phyloP scores from a whole-genome alignment of 495 filamentous ascomycete species.

The Penicillium robsamsonii region DNA sequence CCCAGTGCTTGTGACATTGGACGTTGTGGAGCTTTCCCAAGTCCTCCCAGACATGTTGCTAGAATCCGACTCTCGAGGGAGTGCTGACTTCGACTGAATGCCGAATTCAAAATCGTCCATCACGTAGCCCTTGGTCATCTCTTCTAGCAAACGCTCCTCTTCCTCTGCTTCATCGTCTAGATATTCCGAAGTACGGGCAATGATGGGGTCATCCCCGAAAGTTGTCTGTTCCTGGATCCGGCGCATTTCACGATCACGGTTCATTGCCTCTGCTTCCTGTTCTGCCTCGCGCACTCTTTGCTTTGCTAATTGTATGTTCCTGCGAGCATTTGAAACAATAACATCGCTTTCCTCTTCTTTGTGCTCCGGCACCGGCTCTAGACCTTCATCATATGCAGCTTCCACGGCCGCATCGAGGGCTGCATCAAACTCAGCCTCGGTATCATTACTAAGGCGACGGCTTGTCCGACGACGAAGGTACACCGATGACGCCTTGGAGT shows the following conservation, averaged over 20 bases:
- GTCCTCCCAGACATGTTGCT: slow-evolving; percentile 80
- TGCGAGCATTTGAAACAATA: slow-evolving; percentile 57
- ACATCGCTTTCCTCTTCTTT: slow-evolving; percentile 39
- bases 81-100: slow-evolving; percentile 64
- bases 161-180: slow-evolving; percentile 81
- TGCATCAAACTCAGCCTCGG: slow-evolving; percentile 91
- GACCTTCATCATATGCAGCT: slow-evolving; percentile 91
- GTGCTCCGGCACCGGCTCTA: slow-evolving; percentile 63
- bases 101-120: slow-evolving; percentile 87
- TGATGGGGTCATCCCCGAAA: slow-evolving; percentile 27
- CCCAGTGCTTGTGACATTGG: slow-evolving; percentile 71
- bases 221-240: slow-evolving; percentile 34
- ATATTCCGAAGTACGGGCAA: slow-evolving; percentile 43
- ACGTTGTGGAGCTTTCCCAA: slow-evolving; percentile 83
- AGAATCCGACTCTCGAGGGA: slow-evolving; percentile 86
- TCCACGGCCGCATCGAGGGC: slow-evolving; percentile 95
- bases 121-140: slow-evolving; percentile 84
- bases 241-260: slow-evolving; percentile 43
- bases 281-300: slow-evolving; percentile 77
- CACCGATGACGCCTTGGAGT: slow-evolving; percentile 72
- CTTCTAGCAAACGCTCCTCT: slow-evolving; percentile 87
- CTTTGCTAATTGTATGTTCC: slow-evolving; percentile 74
- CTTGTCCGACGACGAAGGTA: slow-evolving; percentile 66
- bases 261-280: slow-evolving; percentile 66
- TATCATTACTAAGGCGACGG: slow-evolving; percentile 65